Conservation (phyloP, 768 basidiomycete genomes). For the Megacollybia marginata region DNA sequence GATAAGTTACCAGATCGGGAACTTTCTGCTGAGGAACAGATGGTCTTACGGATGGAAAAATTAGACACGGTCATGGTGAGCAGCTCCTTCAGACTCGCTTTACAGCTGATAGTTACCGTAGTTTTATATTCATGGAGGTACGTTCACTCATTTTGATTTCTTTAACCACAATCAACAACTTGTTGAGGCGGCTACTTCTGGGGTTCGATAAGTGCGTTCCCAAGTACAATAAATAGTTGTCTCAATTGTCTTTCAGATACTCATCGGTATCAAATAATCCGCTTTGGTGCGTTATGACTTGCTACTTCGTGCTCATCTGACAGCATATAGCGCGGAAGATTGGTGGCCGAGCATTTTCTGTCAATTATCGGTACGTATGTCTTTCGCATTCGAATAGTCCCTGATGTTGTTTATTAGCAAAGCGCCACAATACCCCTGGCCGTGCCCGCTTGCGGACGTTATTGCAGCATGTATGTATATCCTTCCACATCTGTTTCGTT, state of each 20-base stretch:
- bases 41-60: conserved; percentile 43
- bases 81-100: neutral
- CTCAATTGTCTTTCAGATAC: conserved; percentile 33
- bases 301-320: neutral
- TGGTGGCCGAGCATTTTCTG: conserved; percentile 58
- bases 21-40: conserved; percentile 27
- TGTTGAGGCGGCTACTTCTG: conserved; percentile 54
- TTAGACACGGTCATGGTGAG: conserved; percentile 49
- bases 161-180: neutral
- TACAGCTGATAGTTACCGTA: conserved; percentile 15
- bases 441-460: conserved; percentile 69
- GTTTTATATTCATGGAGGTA: conserved; percentile 65
- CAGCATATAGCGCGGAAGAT: conserved; percentile 54
- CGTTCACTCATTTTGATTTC: conserved; percentile 1
- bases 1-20: conserved; percentile 17
- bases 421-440: conserved; percentile 83
- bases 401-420: conserved; percentile 34
- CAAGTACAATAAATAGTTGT: neutral
- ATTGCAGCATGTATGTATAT: conserved; percentile 58
- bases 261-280: conserved; percentile 52
- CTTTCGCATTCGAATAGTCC: neutral
- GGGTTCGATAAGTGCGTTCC: conserved; percentile 49
- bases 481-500: too few species aligned
- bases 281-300: conserved; percentile 33
- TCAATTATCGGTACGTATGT: conserved; percentile 39